phyloP scores from a whole-genome alignment of 305 asterid genomes.

The Fraxinus albicans region DNA sequence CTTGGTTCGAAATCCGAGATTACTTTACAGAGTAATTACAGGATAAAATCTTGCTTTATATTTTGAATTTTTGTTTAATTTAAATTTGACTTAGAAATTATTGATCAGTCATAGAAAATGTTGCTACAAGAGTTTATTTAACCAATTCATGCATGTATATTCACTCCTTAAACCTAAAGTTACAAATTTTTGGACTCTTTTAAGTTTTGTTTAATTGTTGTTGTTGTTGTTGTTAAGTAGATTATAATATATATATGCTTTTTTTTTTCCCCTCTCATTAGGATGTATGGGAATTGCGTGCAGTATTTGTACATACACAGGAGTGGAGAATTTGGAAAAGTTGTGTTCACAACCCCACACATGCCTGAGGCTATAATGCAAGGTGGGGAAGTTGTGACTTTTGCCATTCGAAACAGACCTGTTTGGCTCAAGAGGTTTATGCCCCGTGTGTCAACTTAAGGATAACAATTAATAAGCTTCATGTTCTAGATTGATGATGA shows the following conservation, averaged over 20 bases:
- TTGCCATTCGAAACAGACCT: not conserved
- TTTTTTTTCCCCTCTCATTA: not conserved
- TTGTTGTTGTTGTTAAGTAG: too few relatives aligned
- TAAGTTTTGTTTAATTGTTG: too few relatives aligned
- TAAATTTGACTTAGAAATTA: not conserved
- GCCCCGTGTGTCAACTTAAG: not conserved
- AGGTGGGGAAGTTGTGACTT: not conserved
- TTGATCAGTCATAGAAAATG: not conserved
- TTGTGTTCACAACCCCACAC: not conserved
- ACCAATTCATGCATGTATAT: not conserved
- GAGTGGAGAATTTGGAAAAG: constrained; percentile 3
- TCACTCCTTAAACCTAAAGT: not conserved
- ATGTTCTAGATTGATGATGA: not conserved
- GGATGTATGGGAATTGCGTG: not conserved
- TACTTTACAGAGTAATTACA: not conserved
- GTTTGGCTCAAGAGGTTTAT: not conserved
- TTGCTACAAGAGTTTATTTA: not conserved
- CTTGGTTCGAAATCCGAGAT: not conserved
- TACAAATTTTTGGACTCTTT: not conserved
- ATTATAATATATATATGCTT: too few relatives aligned
- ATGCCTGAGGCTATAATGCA: not conserved
- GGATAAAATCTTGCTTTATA: not conserved
- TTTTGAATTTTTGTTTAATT: too few relatives aligned
- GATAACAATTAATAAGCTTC: not conserved
- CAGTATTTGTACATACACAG: not conserved